Evolutionary conservation across 83 land plant genomes (phyloP), one percentile per base, ranked within the genome.

Genomic region (Diphasiastrum complanatum): DNA sequence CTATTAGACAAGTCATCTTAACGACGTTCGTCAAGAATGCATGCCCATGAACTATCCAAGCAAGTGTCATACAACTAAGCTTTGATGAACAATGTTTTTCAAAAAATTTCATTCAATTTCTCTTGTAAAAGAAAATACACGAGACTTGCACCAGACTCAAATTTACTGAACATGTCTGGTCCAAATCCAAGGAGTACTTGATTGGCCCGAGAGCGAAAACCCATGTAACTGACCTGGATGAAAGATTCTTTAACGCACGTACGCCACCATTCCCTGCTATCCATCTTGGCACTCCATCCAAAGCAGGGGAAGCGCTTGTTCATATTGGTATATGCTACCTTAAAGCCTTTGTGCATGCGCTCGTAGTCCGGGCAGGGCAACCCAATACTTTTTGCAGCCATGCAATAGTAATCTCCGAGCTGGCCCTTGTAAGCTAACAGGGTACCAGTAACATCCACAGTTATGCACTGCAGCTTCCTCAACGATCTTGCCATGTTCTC

Each of bases 391-490:
- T 48, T 48, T 18, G 51, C 51, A 18, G 51, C n/a, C 51, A 48
- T 48, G 51, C 51, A 48, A 48, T 48, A 48, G 51, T 48, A 48
- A 24, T 48, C 51, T 6, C 51, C 51, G 18, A 48, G 51, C 51
- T 48, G 23, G 51, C 51, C 51, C 18, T 48, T 48, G 51, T 48
- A 48, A 6, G 51, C 51, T 24, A 48, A 18, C 5, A 48, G 18
- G 5, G 51, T 48, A 24, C 51, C 51, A 48, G 51, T 48, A 18
- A 48, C 51, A 48, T 48, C 51, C 51, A 48, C n/a, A 18, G 51
- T 48, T 18, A 48, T 18, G 18, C 51, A 48, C 23, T 18, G n/a
- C n/a, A 48, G 18, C 18, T 24, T 8, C 43, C 12, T 18, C 23
- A 18, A 6, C 18, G 51, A 18, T 24, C 6, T 48, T 16, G 43